Evolutionary conservation across 2,329 filamentous ascomycete species (phyloP).

Genomic region (Onygena corvina): DNA sequence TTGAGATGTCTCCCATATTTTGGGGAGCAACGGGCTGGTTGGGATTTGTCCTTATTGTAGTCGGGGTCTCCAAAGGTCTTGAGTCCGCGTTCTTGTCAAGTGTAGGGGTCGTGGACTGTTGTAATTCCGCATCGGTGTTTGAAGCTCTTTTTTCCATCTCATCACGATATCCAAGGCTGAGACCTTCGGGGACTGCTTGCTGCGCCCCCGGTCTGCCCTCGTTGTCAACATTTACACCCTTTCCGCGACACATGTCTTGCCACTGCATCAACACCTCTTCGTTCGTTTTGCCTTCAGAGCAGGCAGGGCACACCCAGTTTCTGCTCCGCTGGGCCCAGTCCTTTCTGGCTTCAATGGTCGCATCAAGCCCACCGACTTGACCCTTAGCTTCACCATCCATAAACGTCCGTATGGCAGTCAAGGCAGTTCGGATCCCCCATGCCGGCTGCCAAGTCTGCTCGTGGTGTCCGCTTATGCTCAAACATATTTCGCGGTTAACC

Average conservation of each 20-base stretch:
- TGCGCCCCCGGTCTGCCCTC: conserved; percentile 30
- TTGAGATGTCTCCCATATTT: neutral
- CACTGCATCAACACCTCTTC: conserved; percentile 61
- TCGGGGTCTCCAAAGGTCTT: no score
- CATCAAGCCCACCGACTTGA: conserved; percentile 81
- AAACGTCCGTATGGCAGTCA: conserved; percentile 68
- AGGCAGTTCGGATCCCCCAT: conserved; percentile 86
- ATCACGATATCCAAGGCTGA: conserved; percentile 30
- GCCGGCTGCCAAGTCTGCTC: conserved; percentile 98
- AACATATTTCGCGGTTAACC: conserved; percentile 90
- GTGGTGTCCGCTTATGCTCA: conserved; percentile 87
- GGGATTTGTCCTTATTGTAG: neutral
- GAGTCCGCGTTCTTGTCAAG: neutral
- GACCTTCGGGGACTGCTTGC: conserved; percentile 41
- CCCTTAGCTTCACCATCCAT: conserved; percentile 86
- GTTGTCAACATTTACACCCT: conserved; percentile 31
- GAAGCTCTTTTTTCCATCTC: conserved; percentile 24
- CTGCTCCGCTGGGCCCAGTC: conserved; percentile 56
- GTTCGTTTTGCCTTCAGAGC: conserved; percentile 51
- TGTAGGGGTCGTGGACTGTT: neutral
- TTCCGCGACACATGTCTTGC: conserved; percentile 44
- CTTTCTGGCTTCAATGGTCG: conserved; percentile 53
- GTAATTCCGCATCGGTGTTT: neutral
- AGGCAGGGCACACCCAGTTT: conserved; percentile 57
- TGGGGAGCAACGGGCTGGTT: neutral